Base-by-base conservation (phyloP, 129 eudicot species). In the Pulicaria dysenterica region DNA sequence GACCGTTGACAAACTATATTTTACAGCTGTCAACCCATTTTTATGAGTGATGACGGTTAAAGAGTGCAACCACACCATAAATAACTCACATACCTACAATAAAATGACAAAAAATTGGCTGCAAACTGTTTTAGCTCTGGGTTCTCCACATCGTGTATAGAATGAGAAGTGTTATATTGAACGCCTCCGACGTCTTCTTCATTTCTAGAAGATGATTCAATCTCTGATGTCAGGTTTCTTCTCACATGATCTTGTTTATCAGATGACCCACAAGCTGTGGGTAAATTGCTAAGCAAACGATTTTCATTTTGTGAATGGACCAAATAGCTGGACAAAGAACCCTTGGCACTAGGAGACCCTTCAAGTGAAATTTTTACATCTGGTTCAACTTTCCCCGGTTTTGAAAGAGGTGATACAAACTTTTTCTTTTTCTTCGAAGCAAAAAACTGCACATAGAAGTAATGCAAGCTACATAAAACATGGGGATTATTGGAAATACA, bases 311-410 rank as follows among this genome's bases (percentile, higher is more conserved):
- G 86, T 43, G 92, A 82, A 64, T 80, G 59, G 83, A 85, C 92
- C 69, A 93, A 81, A 64, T 69, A 93, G 76, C 73, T 74, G 8
- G 75, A 83, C 82, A 90, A 79, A 58, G 98, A 89, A 64, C 95
- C 98, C 76, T 93, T 89, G 3, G 85, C 85, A 68, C 87, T 80
- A 43, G 98, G 98, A 66, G 98, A 93, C 36, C 80, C 84, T 40
- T 84, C 90, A 50, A 62, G 74, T 62, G 80, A 69, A 59, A 6
- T 41, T 47, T 80, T 87, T 38, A 84, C 84, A 77, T 86, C 83
- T 68, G 73, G 80, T 72, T 86, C 90, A 62, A 48, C 74, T 77
- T 17, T 79, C 65, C 78, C 83, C 9, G 88, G 64, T 74, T 84
- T 88, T 59, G 73, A 60, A 53, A 46, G 53, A 31, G 93, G 93